A percentile compares a stretch with the other conserved stretches of the same genome.
These are phyloP conservation scores for Ephemerocybe angulata DNA, from an alignment of 768 basidiomycete genomes.

Conservation along the genomic window DNA sequence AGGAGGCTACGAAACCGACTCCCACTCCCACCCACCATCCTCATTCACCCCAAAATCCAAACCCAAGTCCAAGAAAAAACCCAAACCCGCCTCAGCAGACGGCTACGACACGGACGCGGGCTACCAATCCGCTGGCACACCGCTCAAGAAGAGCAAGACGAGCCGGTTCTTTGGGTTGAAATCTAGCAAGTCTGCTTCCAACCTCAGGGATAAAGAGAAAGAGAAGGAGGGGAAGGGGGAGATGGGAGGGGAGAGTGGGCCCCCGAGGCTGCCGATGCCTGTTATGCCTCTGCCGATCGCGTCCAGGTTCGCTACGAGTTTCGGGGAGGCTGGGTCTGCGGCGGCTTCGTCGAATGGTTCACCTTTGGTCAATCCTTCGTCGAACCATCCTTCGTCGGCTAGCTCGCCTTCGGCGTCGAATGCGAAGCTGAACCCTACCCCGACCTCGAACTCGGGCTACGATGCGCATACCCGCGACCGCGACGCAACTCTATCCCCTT, in stretches of 20 bases:
- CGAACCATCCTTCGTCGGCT: no score
- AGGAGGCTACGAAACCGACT: constrained; percentile 29
- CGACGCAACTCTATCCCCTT: no score
- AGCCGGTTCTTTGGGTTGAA: constrained; percentile 42
- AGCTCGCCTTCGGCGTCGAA: no score
- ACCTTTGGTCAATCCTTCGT: no score
- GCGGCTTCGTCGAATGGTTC: no score
- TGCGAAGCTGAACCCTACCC: no score
- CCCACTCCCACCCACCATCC: constrained; percentile 9
- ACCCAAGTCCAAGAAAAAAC: constrained; percentile 27
- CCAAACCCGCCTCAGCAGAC: constrained; percentile 9
- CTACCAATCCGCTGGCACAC: constrained; percentile 20
- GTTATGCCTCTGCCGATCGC: constrained; percentile 39
- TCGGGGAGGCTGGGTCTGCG: no score
- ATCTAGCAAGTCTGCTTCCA: constrained; percentile 35
- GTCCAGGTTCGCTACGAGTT: constrained; percentile 41
- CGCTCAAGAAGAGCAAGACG: constrained; percentile 34
- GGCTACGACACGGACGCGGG: constrained; percentile 42
- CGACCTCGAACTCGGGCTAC: no score
- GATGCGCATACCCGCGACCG: no score
- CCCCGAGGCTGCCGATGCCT: constrained; percentile 4
- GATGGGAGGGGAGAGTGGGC: no score
- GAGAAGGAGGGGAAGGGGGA: constrained; percentile 18
- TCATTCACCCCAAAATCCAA: constrained; percentile 18
- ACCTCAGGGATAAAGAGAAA: constrained; percentile 26